Conservation (phyloP, 1,284 basidiomycete genomes). For the Phylloporus gajari region DNA sequence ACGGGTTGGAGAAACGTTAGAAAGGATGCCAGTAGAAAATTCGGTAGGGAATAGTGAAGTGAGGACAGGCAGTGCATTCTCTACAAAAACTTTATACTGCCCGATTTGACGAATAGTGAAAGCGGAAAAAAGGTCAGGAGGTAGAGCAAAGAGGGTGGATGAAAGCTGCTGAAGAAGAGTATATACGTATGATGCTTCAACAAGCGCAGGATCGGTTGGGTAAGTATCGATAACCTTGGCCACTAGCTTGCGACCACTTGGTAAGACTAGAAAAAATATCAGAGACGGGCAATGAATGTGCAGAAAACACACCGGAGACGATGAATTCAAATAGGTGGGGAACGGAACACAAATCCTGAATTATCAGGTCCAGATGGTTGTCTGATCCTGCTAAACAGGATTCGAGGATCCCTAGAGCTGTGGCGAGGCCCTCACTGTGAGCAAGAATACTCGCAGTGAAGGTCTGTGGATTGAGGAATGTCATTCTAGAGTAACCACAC, state of each 20-base stretch:
- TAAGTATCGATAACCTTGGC: conserved; percentile 30
- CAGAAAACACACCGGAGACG: conserved; percentile 34
- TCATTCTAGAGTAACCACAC: conserved; percentile 9
- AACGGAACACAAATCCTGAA: conserved; percentile 42
- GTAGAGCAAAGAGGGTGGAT: conserved; percentile 30
- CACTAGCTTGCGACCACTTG: conserved; percentile 21
- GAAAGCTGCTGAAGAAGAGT: conserved; percentile 34
- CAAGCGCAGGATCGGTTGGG: conserved; percentile 28
- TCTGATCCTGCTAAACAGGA: conserved; percentile 43
- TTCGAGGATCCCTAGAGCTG: conserved; percentile 32
- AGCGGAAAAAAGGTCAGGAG: conserved; percentile 22
- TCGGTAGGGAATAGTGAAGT: conserved; percentile 22
- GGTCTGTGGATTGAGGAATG: conserved; percentile 25
- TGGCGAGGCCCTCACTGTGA: conserved; percentile 22
- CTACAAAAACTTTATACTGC: conserved; percentile 32
- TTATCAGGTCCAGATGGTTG: conserved; percentile 36
- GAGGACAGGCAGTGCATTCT: conserved; percentile 31
- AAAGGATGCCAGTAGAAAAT: conserved; percentile 11
- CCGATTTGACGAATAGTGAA: conserved; percentile 25
- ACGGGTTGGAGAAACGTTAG: background rate
- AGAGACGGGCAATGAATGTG: background rate
- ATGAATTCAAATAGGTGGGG: conserved; percentile 43
- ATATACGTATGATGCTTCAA: conserved; percentile 24
- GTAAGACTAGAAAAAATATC: conserved; percentile 26
- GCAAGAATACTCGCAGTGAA: conserved; percentile 28